These are phyloP conservation scores for Brettanomyces bruxellensis DNA, from an alignment of 805 yeast species.

Conservation along the genomic window DNA sequence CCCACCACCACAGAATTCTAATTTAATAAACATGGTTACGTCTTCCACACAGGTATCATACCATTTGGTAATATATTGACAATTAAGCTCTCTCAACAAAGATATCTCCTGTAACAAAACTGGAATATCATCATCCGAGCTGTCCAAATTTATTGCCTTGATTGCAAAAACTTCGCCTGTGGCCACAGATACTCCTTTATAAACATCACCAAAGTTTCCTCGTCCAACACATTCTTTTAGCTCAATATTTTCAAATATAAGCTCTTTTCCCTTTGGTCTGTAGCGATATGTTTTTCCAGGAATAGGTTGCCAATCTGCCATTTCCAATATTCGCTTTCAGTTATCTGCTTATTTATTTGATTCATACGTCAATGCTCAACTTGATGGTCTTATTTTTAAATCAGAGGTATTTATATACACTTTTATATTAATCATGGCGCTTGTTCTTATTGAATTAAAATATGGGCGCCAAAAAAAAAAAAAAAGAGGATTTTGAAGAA, in stretches of 20 bases:
- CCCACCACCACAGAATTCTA: slow-evolving; percentile 96
- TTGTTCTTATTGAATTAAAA: too few relatives aligned
- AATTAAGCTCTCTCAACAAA: slow-evolving; percentile 56
- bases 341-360: too few relatives aligned
- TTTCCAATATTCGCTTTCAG: too few relatives aligned
- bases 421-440: too few relatives aligned
- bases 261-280: slow-evolving; percentile 1
- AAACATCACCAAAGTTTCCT: slow-evolving; percentile 87
- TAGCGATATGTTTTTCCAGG: background rate
- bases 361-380: too few relatives aligned
- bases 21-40: slow-evolving; percentile 73
- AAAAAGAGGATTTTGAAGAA: too few relatives aligned
- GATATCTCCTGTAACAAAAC: slow-evolving; percentile 69
- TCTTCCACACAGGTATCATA: slow-evolving; percentile 56
- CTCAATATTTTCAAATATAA: slow-evolving; percentile 6
- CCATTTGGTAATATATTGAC: slow-evolving; percentile 61
- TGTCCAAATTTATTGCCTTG: slow-evolving; percentile 79
- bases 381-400: too few relatives aligned
- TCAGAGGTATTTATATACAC: too few relatives aligned
- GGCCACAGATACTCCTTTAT: slow-evolving; percentile 36
- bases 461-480: too few relatives aligned
- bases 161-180: slow-evolving; percentile 57
- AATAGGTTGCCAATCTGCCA: background rate
- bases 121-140: slow-evolving; percentile 65
- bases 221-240: slow-evolving; percentile 59